Percentiles rank a stretch among this genome's conserved stretches.
Conservation (phyloP, 805 yeast genomes). For the Monosporozyma aerobia region DNA sequence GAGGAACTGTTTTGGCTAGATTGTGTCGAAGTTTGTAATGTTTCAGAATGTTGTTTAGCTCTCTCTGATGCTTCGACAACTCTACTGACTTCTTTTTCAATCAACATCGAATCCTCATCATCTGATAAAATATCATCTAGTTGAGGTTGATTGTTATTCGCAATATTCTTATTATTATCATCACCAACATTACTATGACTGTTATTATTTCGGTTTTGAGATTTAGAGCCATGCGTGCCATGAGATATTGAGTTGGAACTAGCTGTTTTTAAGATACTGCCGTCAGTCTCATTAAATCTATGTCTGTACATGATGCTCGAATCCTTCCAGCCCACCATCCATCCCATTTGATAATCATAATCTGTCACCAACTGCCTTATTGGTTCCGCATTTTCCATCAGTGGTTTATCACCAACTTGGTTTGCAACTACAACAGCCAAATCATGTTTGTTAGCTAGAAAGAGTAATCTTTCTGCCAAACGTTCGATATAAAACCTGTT, state of each 20-base stretch:
- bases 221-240: neutral
- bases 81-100: constrained; percentile 15
- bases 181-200: neutral
- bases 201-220: neutral
- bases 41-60: neutral
- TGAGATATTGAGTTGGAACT: neutral
- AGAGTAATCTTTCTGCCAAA: constrained; percentile 40
- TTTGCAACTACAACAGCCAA: constrained; percentile 66
- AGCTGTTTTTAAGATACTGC: neutral
- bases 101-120: constrained; percentile 22
- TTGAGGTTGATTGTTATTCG: neutral
- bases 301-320: constrained; percentile 30
- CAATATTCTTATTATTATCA: too few relatives aligned
- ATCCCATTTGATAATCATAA: constrained; percentile 59
- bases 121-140: constrained; percentile 20
- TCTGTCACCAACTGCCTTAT: constrained; percentile 21
- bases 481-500: constrained; percentile 36
- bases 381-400: constrained; percentile 11
- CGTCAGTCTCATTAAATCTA: constrained; percentile 8
- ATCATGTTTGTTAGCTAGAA: constrained; percentile 37
- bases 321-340: constrained; percentile 68
- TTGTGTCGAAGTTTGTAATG: neutral
- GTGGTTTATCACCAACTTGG: constrained; percentile 60
- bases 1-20: neutral
- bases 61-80: constrained; percentile 1